Conservation (phyloP, 202 grass and related monocot species). For the Digitaria exilis region DNA sequence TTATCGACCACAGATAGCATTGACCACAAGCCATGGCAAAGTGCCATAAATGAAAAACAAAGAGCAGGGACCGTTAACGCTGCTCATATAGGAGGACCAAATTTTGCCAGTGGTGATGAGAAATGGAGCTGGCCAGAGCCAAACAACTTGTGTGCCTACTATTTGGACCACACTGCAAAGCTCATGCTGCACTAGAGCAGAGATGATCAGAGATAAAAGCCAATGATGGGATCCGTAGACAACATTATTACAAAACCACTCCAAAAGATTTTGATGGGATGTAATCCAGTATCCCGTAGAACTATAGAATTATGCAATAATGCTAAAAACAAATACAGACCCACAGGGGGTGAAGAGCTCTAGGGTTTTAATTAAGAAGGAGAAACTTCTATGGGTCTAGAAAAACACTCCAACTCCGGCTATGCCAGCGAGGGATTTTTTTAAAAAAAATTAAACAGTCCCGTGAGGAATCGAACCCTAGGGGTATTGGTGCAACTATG, state of each 20-base stretch:
- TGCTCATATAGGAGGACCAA: conserved; percentile 15
- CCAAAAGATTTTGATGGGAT: not conserved
- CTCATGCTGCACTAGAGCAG: not conserved
- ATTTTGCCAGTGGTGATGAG: not conserved
- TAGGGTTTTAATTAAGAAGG: too few species aligned
- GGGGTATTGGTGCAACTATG: too few species aligned
- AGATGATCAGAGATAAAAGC: not conserved
- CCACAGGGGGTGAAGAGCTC: too few species aligned
- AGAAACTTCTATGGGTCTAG: too few species aligned
- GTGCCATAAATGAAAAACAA: not conserved
- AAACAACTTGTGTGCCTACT: not conserved
- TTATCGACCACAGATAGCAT: not conserved
- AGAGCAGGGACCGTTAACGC: not conserved
- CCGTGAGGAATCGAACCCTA: too few species aligned
- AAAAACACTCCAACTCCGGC: too few species aligned
- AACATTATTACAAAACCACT: not conserved
- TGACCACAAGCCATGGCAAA: not conserved
- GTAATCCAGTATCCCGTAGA: not conserved
- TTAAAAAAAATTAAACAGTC: too few species aligned
- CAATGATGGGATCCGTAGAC: not conserved
- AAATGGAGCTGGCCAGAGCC: not conserved
- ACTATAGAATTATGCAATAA: too few species aligned
- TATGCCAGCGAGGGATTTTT: too few species aligned
- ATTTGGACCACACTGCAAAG: not conserved
- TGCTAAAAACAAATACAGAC: too few species aligned